Evolutionary conservation across 169 alveolate species (phyloP).

Genomic region (Plasmodium chabaudi): DNA sequence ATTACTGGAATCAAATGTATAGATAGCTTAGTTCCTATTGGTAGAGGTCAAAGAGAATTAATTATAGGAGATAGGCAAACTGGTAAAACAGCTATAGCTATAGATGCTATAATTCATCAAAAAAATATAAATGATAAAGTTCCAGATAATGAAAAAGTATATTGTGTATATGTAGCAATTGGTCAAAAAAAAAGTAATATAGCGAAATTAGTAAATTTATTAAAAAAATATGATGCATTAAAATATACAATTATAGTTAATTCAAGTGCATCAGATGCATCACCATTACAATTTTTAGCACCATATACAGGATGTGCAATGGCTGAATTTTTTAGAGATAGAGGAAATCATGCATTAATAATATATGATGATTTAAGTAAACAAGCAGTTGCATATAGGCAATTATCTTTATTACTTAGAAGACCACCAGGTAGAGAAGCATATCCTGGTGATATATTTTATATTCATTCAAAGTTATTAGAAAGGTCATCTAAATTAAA

Average conservation of each 20-base stretch:
- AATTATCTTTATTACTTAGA: slow-evolving; percentile 94
- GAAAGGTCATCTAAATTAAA: slow-evolving; percentile 98
- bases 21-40: slow-evolving; percentile 98
- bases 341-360: slow-evolving; percentile 96
- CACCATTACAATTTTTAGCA: slow-evolving; percentile 98
- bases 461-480: slow-evolving; percentile 96
- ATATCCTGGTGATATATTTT: slow-evolving; percentile 98
- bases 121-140: slow-evolving; percentile 85
- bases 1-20: slow-evolving; percentile 97
- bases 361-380: slow-evolving; percentile 98
- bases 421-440: slow-evolving; percentile 98
- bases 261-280: slow-evolving; percentile 99
- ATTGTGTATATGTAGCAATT: slow-evolving; percentile 98
- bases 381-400: slow-evolving; percentile 99
- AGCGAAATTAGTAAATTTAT: slow-evolving; percentile 91
- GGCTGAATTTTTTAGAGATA: slow-evolving; percentile 98
- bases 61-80: slow-evolving; percentile 99
- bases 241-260: slow-evolving; percentile 96
- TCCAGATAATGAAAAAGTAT: slow-evolving; percentile 91
- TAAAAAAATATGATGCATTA: slow-evolving; percentile 92
- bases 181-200: slow-evolving; percentile 98
- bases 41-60: slow-evolving; percentile 99
- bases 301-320: slow-evolving; percentile 98
- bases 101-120: slow-evolving; percentile 97
- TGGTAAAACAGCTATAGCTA: slow-evolving; percentile 98